A percentile compares a stretch with the other conserved stretches of the same genome.
phyloP scores from a whole-genome alignment of 2,329 filamentous ascomycete species.

The Cladosporium sp. region DNA sequence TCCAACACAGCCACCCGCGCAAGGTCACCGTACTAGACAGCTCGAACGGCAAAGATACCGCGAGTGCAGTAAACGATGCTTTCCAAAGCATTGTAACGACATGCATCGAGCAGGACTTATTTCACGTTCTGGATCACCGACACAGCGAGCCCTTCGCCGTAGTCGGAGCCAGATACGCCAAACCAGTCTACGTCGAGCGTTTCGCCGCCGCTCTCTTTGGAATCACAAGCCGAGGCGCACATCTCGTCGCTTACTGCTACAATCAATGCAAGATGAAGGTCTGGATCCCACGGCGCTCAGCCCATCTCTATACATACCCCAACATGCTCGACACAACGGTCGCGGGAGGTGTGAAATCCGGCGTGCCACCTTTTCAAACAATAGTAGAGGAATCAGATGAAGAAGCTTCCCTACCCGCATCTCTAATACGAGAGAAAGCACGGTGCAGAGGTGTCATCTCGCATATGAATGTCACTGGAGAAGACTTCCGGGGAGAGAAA shows the following conservation, averaged over 20 bases:
- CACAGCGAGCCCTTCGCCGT: slow-evolving; percentile 74
- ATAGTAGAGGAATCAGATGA: slow-evolving; percentile 81
- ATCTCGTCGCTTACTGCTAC: slow-evolving; percentile 68
- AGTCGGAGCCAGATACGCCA: slow-evolving; percentile 54
- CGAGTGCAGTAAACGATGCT: slow-evolving; percentile 50
- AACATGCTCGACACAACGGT: slow-evolving; percentile 90
- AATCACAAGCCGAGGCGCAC: slow-evolving; percentile 68
- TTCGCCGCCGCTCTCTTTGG: slow-evolving; percentile 68
- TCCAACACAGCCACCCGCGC: slow-evolving; percentile 37
- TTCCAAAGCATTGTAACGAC: slow-evolving; percentile 60
- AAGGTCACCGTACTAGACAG: slow-evolving; percentile 33
- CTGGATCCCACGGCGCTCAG: slow-evolving; percentile 75
- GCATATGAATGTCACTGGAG: slow-evolving; percentile 75
- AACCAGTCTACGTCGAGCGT: slow-evolving; percentile 70
- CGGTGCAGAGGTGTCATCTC: slow-evolving; percentile 64
- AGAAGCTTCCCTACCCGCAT: slow-evolving; percentile 73
- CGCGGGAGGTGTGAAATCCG: slow-evolving; percentile 75
- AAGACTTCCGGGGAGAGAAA: slow-evolving; percentile 69
- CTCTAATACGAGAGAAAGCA: slow-evolving; percentile 57
- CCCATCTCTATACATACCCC: slow-evolving; percentile 76
- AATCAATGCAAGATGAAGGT: slow-evolving; percentile 57
- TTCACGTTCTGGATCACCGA: slow-evolving; percentile 70
- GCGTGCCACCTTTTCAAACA: slow-evolving; percentile 75
- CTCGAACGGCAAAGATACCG: slow-evolving; percentile 59
- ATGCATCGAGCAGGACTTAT: slow-evolving; percentile 46